phyloP scores from a whole-genome alignment of 768 basidiomycete species.

The Podaxis mareebaensis region DNA sequence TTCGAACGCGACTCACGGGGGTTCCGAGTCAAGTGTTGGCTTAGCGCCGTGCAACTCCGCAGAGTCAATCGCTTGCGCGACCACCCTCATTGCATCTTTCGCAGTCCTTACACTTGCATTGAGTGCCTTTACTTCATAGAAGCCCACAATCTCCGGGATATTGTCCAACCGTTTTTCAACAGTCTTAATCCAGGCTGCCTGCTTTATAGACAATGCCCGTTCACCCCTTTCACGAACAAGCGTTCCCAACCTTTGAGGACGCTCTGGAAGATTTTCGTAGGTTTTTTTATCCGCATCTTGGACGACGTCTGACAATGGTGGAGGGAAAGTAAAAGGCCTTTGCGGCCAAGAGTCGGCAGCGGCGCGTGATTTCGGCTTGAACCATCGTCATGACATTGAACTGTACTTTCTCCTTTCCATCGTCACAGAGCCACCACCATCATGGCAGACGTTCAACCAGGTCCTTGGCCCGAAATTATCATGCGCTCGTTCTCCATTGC shows the following conservation, averaged over 20 bases:
- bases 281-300: too few species aligned
- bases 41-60: conserved; percentile 53
- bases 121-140: conserved; percentile 56
- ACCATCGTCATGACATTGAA: too few species aligned
- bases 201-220: conserved; percentile 32
- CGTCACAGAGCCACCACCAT: too few species aligned
- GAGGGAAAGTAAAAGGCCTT: too few species aligned
- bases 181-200: conserved; percentile 27
- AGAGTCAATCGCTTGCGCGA: conserved; percentile 61
- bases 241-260: conserved; percentile 46
- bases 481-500: too few species aligned
- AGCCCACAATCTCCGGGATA: conserved; percentile 44
- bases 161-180: conserved; percentile 41
- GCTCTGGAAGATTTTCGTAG: conserved; percentile 33
- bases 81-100: conserved; percentile 54
- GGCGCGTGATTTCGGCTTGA: too few species aligned
- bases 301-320: too few species aligned
- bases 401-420: too few species aligned
- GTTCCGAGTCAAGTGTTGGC: conserved; percentile 31
- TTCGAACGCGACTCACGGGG: conserved; percentile 43
- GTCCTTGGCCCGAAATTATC: too few species aligned
- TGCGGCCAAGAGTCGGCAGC: too few species aligned
- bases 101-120: conserved; percentile 44
- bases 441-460: too few species aligned
- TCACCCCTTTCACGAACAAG: conserved; percentile 33